These are phyloP conservation scores for Adiantum capillusveneris DNA, from an alignment of 75 land plant genomes.

Conservation along the genomic window DNA sequence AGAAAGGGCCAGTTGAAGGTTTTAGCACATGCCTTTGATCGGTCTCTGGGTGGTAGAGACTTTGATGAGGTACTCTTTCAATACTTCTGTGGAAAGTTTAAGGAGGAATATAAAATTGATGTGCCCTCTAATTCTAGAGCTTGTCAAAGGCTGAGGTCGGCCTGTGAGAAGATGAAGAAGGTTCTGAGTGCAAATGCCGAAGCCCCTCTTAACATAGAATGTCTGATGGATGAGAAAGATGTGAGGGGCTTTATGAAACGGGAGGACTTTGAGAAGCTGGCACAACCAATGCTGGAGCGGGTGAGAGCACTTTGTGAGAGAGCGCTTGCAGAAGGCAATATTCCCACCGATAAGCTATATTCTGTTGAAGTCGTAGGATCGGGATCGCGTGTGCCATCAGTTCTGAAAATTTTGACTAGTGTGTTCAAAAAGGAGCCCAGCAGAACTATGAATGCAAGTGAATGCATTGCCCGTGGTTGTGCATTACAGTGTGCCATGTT, in stretches of 20 bases:
- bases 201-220: conserved; percentile 49
- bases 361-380: conserved; percentile 87
- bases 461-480: conserved; percentile 76
- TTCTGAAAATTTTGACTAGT: conserved; percentile 59
- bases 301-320: conserved; percentile 62
- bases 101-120: conserved; percentile 45
- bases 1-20: conserved; percentile 48
- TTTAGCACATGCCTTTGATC: conserved; percentile 36
- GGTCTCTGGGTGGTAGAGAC: conserved; percentile 45
- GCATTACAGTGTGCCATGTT: conserved; percentile 90
- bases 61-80: conserved; percentile 50
- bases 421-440: conserved; percentile 76
- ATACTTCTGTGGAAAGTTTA: conserved; percentile 37
- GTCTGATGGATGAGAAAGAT: conserved; percentile 60
- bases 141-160: conserved; percentile 31
- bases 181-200: conserved; percentile 51
- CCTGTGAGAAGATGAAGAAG: conserved; percentile 59
- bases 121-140: conserved; percentile 36
- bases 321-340: conserved; percentile 57
- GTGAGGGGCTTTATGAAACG: conserved; percentile 56
- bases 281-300: conserved; percentile 60
- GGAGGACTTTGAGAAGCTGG: conserved; percentile 73
- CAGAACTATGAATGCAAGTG: conserved; percentile 89
- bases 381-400: conserved; percentile 74
- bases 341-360: conserved; percentile 50